Percentiles rank a stretch among this genome's conserved stretches.
Evolutionary conservation across 2,329 filamentous ascomycete genomes (phyloP).

Genomic region (Trichophyton simii): DNA sequence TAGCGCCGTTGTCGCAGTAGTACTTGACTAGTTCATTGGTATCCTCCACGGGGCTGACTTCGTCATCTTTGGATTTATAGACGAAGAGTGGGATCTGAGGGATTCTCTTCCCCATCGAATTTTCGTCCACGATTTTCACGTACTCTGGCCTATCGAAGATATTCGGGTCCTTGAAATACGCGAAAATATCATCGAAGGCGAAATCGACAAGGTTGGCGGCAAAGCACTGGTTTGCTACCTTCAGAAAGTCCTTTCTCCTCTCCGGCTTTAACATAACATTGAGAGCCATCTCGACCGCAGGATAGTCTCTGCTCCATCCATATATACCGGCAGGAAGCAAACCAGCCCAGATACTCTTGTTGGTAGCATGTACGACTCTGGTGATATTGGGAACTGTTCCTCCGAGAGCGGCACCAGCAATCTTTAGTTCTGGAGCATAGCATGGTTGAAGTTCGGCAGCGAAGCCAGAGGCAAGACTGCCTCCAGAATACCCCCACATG

Average conservation of each 20-base stretch:
- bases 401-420: conserved; percentile 40
- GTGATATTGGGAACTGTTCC: conserved; percentile 35
- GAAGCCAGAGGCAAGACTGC: conserved; percentile 38
- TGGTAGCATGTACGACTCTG: conserved; percentile 25
- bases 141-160: conserved; percentile 13
- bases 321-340: conserved; percentile 24
- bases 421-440: conserved; percentile 41
- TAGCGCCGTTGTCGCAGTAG: conserved; percentile 32
- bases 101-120: conserved; percentile 27
- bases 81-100: conserved; percentile 39
- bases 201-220: conserved; percentile 14
- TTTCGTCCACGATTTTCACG: conserved; percentile 14
- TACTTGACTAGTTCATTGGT: conserved; percentile 33
- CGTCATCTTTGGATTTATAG: conserved; percentile 40
- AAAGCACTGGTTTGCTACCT: conserved; percentile 16
- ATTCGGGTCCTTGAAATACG: conserved; percentile 14
- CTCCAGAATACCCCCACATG: conserved; percentile 47
- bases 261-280: conserved; percentile 12
- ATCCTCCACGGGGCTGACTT: conserved; percentile 33
- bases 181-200: conserved; percentile 15
- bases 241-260: conserved; percentile 15
- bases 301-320: conserved; percentile 21
- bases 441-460: conserved; percentile 39
- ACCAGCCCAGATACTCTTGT: conserved; percentile 23
- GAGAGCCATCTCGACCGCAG: conserved; percentile 13